Conservation (phyloP, 2,329 filamentous ascomycete species). For the Pseudocercospora vitis region DNA sequence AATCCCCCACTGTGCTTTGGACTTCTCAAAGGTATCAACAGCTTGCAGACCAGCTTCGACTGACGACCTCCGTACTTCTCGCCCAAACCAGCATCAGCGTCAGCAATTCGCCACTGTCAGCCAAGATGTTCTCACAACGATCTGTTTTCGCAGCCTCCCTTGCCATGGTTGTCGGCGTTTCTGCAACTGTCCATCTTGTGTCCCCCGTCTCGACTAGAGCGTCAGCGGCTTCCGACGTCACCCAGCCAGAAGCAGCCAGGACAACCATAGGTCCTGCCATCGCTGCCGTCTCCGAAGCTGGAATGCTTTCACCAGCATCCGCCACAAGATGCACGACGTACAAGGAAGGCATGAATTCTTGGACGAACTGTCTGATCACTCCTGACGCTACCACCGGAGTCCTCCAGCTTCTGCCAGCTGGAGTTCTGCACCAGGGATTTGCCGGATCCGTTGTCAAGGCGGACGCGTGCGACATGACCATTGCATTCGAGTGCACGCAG, state of each 20-base stretch:
- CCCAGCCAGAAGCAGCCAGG: no score
- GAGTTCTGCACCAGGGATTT: conserved; percentile 3
- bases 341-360: no score
- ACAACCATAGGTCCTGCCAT: no score
- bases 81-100: no score
- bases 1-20: no score
- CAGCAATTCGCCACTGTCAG: neutral
- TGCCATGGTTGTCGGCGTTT: neutral
- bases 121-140: conserved; percentile 7
- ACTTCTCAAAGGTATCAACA: neutral
- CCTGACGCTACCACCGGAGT: neutral
- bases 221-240: no score
- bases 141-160: neutral
- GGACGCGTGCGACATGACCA: conserved; percentile 19
- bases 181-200: neutral
- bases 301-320: no score
- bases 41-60: neutral
- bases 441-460: conserved; percentile 18
- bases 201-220: neutral
- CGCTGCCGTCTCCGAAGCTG: no score
- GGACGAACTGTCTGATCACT: no score
- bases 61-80: no score
- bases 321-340: no score
- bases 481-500: conserved; percentile 20
- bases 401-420: neutral